Conservation (phyloP, 169 alveolate genomes). For the Babesia ovata region DNA sequence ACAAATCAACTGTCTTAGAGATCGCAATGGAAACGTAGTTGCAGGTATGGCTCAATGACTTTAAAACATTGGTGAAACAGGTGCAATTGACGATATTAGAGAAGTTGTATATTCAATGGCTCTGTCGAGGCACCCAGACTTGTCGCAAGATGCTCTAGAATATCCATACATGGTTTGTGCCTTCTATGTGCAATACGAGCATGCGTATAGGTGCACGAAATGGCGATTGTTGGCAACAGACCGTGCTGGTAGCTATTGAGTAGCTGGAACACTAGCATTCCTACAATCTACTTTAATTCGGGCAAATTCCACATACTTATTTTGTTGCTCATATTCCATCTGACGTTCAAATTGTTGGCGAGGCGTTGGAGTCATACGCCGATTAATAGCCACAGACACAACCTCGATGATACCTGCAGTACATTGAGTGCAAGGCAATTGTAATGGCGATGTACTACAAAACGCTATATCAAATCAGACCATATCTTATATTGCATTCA, state of each 20-base stretch:
- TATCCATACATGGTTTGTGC: conserved; percentile 73
- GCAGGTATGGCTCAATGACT: conserved; percentile 65
- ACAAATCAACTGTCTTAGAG: conserved; percentile 86
- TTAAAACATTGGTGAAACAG: conserved; percentile 24
- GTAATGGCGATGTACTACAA: no score
- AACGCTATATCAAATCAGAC: neutral
- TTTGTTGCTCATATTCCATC: conserved; percentile 74
- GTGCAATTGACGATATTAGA: conserved; percentile 86
- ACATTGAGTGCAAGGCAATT: no score
- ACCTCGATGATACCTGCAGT: conserved; percentile 82
- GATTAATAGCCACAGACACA: conserved; percentile 83
- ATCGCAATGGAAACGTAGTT: conserved; percentile 73
- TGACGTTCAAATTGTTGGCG: conserved; percentile 86
- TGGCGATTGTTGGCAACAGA: conserved; percentile 82
- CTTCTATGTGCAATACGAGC: neutral
- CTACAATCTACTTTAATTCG: neutral
- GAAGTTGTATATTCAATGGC: conserved; percentile 87
- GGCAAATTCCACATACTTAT: conserved; percentile 39
- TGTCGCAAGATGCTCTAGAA: conserved; percentile 70
- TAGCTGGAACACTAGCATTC: conserved; percentile 17
- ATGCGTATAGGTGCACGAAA: conserved; percentile 66
- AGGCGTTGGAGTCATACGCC: conserved; percentile 83
- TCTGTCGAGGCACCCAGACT: conserved; percentile 82
- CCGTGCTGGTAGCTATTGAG: conserved; percentile 76
- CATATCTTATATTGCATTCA: neutral